Percentiles rank a stretch among this genome's conserved stretches.
phyloP scores from a whole-genome alignment of 768 basidiomycete genomes.

The Tephrocybe sp. region DNA sequence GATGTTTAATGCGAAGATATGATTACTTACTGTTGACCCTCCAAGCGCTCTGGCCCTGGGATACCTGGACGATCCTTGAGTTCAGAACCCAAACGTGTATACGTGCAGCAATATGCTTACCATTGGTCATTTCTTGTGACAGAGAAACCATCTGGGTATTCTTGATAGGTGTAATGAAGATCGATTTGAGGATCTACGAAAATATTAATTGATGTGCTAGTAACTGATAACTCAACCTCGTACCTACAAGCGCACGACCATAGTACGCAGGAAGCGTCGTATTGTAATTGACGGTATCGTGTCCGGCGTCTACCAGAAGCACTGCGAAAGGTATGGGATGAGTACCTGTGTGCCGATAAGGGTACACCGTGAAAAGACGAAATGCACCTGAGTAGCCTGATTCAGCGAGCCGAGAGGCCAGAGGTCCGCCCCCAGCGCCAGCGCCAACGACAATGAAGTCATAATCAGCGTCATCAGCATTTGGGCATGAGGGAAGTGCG shows the following conservation, averaged over 20 bases:
- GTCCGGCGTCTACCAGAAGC: slow-evolving; percentile 28
- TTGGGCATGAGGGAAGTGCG: slow-evolving; percentile 8
- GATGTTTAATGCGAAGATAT: background rate
- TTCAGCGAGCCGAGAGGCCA: slow-evolving; percentile 22
- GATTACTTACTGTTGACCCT: slow-evolving; percentile 26
- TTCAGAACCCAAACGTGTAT: background rate
- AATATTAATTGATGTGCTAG: background rate
- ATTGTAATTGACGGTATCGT: slow-evolving; percentile 23
- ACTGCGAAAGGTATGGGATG: slow-evolving; percentile 12
- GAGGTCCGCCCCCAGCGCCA: slow-evolving; percentile 24
- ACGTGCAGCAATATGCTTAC: slow-evolving; percentile 6
- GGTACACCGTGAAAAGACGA: background rate
- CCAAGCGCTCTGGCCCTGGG: slow-evolving; percentile 28
- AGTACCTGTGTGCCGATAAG: background rate
- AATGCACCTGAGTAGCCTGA: slow-evolving; percentile 22
- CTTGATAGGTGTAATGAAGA: slow-evolving; percentile 25
- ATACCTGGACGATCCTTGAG: slow-evolving; percentile 20
- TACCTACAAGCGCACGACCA: slow-evolving; percentile 24
- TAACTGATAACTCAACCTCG: background rate
- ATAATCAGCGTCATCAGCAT: slow-evolving; percentile 10
- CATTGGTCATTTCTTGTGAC: slow-evolving; percentile 23
- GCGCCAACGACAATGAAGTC: slow-evolving; percentile 25
- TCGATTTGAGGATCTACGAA: slow-evolving; percentile 23
- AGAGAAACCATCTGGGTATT: slow-evolving; percentile 26
- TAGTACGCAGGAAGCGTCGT: slow-evolving; percentile 27